These are phyloP conservation scores for Monilinia aucupariae DNA, from an alignment of 2,329 filamentous ascomycete species.

Conservation along the genomic window DNA sequence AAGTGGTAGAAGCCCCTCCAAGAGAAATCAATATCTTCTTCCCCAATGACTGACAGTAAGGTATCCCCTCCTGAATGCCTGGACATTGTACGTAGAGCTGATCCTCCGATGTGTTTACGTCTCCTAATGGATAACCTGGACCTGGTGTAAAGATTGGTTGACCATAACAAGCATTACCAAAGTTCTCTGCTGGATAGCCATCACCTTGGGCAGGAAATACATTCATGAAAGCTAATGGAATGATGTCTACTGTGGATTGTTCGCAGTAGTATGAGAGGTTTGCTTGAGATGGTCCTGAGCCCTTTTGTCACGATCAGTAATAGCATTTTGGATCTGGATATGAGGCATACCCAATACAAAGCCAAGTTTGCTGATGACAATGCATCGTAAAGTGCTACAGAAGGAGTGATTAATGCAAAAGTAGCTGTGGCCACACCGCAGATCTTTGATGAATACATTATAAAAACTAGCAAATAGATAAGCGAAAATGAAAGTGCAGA, in stretches of 20 bases:
- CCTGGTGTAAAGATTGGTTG: slow-evolving; percentile 34
- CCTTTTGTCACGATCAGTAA: slow-evolving; percentile 31
- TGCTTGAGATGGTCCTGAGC: slow-evolving; percentile 39
- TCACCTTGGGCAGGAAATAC: slow-evolving; percentile 41
- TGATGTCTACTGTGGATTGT: slow-evolving; percentile 39
- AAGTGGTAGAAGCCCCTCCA: slow-evolving; percentile 33
- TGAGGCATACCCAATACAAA: slow-evolving; percentile 40
- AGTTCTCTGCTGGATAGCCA: slow-evolving; percentile 40
- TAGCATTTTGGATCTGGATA: background rate
- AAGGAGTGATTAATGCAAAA: slow-evolving; percentile 27
- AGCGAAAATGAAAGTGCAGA: slow-evolving; percentile 12
- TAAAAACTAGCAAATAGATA: slow-evolving; percentile 23
- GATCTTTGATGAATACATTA: slow-evolving; percentile 33
- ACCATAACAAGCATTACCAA: slow-evolving; percentile 40
- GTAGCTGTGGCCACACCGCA: slow-evolving; percentile 26
- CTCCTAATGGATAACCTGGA: slow-evolving; percentile 27
- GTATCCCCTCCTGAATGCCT: slow-evolving; percentile 36
- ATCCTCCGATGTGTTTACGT: slow-evolving; percentile 34
- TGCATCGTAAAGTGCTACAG: slow-evolving; percentile 32
- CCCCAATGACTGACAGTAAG: slow-evolving; percentile 37
- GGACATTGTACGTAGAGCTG: slow-evolving; percentile 36
- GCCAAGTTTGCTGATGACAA: slow-evolving; percentile 39
- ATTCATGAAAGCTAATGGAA: slow-evolving; percentile 41
- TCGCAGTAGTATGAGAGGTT: slow-evolving; percentile 39
- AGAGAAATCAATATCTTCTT: slow-evolving; percentile 42